These are phyloP conservation scores for Hippophae gyantsensis DNA, from an alignment of 306 rosid genomes.

Conservation along the genomic window DNA sequence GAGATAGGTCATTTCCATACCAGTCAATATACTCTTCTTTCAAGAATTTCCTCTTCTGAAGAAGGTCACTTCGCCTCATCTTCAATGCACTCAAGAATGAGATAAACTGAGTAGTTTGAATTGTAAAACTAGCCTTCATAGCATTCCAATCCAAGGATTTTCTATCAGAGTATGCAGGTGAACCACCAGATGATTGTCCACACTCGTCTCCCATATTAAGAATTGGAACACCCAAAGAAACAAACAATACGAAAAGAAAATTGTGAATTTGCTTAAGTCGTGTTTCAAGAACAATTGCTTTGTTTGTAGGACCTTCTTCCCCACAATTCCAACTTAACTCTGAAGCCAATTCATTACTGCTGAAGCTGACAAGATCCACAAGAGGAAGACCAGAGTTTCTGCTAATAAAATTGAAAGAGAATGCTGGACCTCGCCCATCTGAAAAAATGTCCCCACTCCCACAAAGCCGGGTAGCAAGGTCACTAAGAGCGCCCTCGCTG, in stretches of 20 bases:
- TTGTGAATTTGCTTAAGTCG: constrained; percentile 78
- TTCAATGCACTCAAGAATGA: constrained; percentile 56
- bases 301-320: constrained; percentile 77
- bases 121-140: constrained; percentile 51
- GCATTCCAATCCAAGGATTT: constrained; percentile 60
- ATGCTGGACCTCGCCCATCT: constrained; percentile 74
- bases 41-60: constrained; percentile 51
- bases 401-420: constrained; percentile 56
- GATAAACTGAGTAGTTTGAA: constrained; percentile 57
- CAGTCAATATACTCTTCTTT: constrained; percentile 75
- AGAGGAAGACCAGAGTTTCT: constrained; percentile 68
- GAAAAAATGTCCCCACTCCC: constrained; percentile 80
- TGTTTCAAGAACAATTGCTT: constrained; percentile 46
- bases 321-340: constrained; percentile 92
- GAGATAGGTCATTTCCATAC: constrained; percentile 44
- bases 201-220: constrained; percentile 95
- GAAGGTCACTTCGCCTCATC: constrained; percentile 49
- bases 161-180: constrained; percentile 35
- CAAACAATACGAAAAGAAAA: constrained; percentile 53
- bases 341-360: constrained; percentile 29
- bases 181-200: constrained; percentile 70
- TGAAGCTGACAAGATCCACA: constrained; percentile 86
- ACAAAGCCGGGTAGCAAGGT: constrained; percentile 89
- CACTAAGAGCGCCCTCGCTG: constrained; percentile 53
- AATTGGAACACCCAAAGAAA: constrained; percentile 87